A percentile compares a stretch with the other conserved stretches of the same genome.
Conservation (phyloP, 176 grass and related monocot species). For the Oryza rufipogon region DNA sequence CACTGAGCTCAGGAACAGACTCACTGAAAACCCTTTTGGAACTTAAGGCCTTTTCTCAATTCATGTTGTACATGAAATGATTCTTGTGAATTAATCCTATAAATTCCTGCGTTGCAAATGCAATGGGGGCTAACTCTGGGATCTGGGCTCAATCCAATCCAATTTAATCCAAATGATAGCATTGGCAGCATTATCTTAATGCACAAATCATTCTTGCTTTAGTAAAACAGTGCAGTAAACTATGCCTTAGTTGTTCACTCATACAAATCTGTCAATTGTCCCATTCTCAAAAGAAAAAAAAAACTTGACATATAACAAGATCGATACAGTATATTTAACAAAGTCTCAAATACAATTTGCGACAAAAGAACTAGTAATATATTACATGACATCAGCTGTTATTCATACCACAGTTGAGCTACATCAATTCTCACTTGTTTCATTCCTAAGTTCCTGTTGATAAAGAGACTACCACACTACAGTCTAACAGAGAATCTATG, state of each 20-base stretch:
- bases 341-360: neutral
- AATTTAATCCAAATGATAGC: conserved; percentile 10
- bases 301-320: too few relatives aligned
- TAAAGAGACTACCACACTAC: neutral
- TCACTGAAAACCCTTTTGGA: neutral
- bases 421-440: neutral
- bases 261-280: too few relatives aligned
- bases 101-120: neutral
- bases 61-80: neutral
- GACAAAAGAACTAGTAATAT: neutral
- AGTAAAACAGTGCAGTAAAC: conserved; percentile 11
- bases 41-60: neutral
- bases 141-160: conserved; percentile 5
- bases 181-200: conserved; percentile 2
- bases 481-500: conserved; percentile 28
- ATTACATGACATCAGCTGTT: conserved; percentile 3
- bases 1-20: conserved; percentile 9
- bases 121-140: neutral
- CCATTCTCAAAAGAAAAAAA: too few relatives aligned
- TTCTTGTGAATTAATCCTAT: neutral
- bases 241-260: neutral
- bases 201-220: neutral
- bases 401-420: neutral
- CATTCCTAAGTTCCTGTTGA: conserved; percentile 12
- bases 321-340: too few relatives aligned